Base-by-base conservation (phyloP, 352 stramenopile species). In the Pythium periplocum region DNA sequence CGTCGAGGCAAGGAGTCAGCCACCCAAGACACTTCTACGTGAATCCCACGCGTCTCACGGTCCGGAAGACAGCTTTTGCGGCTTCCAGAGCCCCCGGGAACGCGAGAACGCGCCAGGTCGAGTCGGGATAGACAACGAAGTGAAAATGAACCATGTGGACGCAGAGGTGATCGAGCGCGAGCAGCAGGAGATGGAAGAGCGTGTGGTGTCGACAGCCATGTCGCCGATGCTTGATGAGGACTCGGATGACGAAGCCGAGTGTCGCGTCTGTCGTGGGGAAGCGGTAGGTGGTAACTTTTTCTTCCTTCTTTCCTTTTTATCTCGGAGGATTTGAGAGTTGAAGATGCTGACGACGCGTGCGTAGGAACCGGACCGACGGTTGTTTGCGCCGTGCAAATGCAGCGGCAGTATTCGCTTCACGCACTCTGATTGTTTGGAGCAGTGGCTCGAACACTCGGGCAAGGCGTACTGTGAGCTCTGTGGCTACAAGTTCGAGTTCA, bases 391-490 rank as follows among this genome's bases (percentile, higher is more conserved):
- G 10, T 98, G 94, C 64, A 97, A 97, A 71, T 98, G 94, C 68
- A 97, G 89, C 34, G 94, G 94, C 35, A 97, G 87, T 43, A 98
- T 98, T 59, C 90, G 90, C 37, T 88, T 95, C 62, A 95, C 86
- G 32, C 94, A 98, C 73, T 92, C 95, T 50, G 92, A 98, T 61
- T 98, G 94, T 50, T 74, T 98, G 45, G 86, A 93, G 59, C 93
- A 96, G 31, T 98, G 94, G 94, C 79, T 98, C 35, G 78, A 86
- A 56, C 89, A 98, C 51, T 97, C 86, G 38, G 78, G 86, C 59
- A 96, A 96, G 59, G 80, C 80, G 49, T 93, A 83, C 68, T 98
- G 94, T 62, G 94, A 98, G 69, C 66, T 98, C 26, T 98, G 94
- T 61, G 83, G 89, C 53, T 78, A 93, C 57, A 81, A 85, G 59